Evolutionary conservation across 208 protist genomes (phyloP), one percentile per base, ranked within the genome.

Genomic region (Trypanosoma theileri): DNA sequence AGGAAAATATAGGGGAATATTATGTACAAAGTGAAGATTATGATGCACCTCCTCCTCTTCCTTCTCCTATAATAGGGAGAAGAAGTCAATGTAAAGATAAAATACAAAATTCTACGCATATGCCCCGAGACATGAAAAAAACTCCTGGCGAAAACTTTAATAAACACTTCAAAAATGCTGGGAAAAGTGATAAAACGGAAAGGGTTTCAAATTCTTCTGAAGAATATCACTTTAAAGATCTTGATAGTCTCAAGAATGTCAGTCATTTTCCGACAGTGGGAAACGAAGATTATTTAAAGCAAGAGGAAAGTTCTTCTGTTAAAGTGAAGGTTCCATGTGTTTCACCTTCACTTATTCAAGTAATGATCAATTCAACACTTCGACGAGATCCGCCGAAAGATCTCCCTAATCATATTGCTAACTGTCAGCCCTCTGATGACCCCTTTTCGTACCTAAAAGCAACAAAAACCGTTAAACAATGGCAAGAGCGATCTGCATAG

Each of bases 1-100:
- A 35, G 28, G 28, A 6, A 35, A 35, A 6, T 8, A 35, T 8
- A 6, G 28, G 28, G 28, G 52, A 56, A 56, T 56, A 4, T 35
- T 1, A 56, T 31, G 8, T 56, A 31, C 6, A 26, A 46, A 61
- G 35, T 14, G 35, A 61, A 19, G 35, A 56, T 28, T 66, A 66
- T 40, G 60, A 66, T 66, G 17, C 45, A 26, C 60, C 60, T 12
- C 60, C 60, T 31, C 60, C 60, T 16, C 60, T 66, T 55, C 60
- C 60, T 45, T 28, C 24, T 13, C 16, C 6, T 57, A 35, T 3
- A 1, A 3, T n/a, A n/a, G 44, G 2, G 2, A n/a, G 28, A 35
- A 35, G 28, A 35, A 35, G 28, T 1, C 28, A 35, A 35, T 8
- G 28, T 6, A 35, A 8, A 6, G 28, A 35, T 8, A 35, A 35